Evolutionary conservation across 306 rosid species (phyloP).

Genomic region (Dryas drummondii): DNA sequence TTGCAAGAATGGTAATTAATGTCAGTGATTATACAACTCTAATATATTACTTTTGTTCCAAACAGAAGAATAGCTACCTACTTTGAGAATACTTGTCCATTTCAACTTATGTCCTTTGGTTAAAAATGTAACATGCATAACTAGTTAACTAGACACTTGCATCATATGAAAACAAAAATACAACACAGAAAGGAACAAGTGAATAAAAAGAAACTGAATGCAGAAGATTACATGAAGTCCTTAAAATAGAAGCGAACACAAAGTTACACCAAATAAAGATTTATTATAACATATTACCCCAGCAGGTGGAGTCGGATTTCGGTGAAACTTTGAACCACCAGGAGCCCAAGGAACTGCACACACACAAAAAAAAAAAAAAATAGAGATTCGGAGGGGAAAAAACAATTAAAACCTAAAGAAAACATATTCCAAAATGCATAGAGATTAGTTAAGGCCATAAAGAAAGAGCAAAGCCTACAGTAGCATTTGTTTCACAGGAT

Average conservation of each 20-base stretch:
- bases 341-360: conserved; percentile 97
- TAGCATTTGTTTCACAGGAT: no score
- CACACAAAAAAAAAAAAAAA: not conserved
- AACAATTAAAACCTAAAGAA: not conserved
- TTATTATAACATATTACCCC: conserved; percentile 61
- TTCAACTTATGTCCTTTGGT: not conserved
- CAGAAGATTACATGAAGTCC: not conserved
- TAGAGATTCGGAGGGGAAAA: not conserved
- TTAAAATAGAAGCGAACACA: not conserved
- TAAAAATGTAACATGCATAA: not conserved
- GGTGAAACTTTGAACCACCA: conserved; percentile 90
- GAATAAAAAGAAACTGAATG: not conserved
- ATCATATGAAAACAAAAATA: not conserved
- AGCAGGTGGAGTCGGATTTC: conserved; percentile 87
- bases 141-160: not conserved
- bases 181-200: not conserved
- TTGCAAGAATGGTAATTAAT: not conserved
- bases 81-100: not conserved
- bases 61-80: not conserved
- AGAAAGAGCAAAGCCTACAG: not conserved
- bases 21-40: not conserved
- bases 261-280: not conserved
- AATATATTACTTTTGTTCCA: not conserved
- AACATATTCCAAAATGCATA: not conserved
- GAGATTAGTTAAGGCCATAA: not conserved